A percentile compares a stretch with the other conserved stretches of the same genome.
Conservation (phyloP, 306 rosid species). For the Hippophae gyantsensis region DNA sequence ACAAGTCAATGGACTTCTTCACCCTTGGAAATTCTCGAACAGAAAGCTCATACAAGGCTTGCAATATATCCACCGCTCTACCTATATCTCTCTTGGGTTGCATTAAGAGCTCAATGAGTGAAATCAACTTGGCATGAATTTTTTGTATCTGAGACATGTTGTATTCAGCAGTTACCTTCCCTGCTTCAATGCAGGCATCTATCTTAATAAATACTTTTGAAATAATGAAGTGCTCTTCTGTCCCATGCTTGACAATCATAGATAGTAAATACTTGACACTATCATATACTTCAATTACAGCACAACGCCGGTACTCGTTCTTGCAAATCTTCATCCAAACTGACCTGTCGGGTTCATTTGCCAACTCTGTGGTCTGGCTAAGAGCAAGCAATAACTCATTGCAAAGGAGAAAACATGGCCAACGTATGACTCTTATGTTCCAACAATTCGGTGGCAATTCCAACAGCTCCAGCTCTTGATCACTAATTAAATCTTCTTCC, state of each 20-base stretch:
- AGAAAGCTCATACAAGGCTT: constrained; percentile 68
- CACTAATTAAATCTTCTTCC: constrained; percentile 91
- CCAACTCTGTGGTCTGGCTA: constrained; percentile 66
- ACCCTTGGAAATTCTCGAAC: constrained; percentile 57
- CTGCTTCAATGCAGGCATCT: constrained; percentile 31
- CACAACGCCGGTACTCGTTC: constrained; percentile 78
- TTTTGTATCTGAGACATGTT: constrained; percentile 45
- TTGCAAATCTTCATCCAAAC: constrained; percentile 84
- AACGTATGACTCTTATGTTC: constrained; percentile 79
- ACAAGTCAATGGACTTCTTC: constrained; percentile 36
- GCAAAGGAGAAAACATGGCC: constrained; percentile 79
- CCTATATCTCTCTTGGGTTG: constrained; percentile 35
- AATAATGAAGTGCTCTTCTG: constrained; percentile 50
- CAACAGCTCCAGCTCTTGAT: constrained; percentile 64
- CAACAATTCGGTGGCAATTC: constrained; percentile 78
- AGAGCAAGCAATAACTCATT: constrained; percentile 82
- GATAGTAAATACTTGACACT: constrained; percentile 51
- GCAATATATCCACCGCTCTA: constrained; percentile 57
- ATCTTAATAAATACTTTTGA: constrained; percentile 36
- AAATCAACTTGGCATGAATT: constrained; percentile 56
- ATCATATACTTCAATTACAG: constrained; percentile 83
- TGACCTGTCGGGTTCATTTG: constrained; percentile 30
- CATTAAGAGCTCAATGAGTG: constrained; percentile 50
- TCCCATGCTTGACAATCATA: constrained; percentile 34
- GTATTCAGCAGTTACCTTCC: constrained; percentile 31